These are phyloP conservation scores for Ceratobasidium sp. DNA, from an alignment of 1,284 basidiomycete species.

Conservation along the genomic window DNA sequence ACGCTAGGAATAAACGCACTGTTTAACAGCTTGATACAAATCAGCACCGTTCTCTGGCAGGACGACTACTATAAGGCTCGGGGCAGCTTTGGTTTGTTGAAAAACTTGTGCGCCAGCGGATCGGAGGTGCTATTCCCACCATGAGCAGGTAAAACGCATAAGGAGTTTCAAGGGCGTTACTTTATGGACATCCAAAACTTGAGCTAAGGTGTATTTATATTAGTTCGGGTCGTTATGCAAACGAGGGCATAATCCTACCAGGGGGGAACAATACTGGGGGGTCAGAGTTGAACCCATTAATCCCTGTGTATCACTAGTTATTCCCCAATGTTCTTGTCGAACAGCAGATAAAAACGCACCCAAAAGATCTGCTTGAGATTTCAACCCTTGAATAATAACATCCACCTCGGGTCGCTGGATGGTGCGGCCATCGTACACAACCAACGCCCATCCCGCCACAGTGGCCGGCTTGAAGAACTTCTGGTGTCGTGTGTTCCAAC, in stretches of 20 bases:
- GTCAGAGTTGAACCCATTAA: constrained; percentile 9
- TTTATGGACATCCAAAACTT: constrained; percentile 20
- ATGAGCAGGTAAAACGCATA: neutral
- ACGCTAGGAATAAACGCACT: constrained; percentile 34
- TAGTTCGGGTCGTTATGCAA: neutral
- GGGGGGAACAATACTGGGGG: constrained; percentile 28
- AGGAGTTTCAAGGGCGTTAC: neutral
- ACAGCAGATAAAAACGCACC: constrained; percentile 7
- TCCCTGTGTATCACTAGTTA: constrained; percentile 8
- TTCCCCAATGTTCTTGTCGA: too few relatives aligned
- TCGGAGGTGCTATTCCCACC: constrained; percentile 18
- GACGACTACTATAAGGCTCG: constrained; percentile 47
- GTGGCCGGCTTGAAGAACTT: constrained; percentile 25
- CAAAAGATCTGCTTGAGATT: constrained; percentile 20
- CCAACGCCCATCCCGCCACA: constrained; percentile 24
- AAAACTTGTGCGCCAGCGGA: constrained; percentile 11
- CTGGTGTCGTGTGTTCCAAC: constrained; percentile 22
- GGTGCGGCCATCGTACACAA: constrained; percentile 28
- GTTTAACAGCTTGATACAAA: constrained; percentile 46
- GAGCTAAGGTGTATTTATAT: neutral
- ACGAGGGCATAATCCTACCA: neutral
- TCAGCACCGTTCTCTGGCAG: constrained; percentile 47
- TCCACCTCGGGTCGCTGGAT: constrained; percentile 16
- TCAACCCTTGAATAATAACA: constrained; percentile 9
- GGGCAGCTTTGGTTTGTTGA: constrained; percentile 14